Evolutionary conservation across 306 rosid genomes (phyloP).

Genomic region (Morella rubra): DNA sequence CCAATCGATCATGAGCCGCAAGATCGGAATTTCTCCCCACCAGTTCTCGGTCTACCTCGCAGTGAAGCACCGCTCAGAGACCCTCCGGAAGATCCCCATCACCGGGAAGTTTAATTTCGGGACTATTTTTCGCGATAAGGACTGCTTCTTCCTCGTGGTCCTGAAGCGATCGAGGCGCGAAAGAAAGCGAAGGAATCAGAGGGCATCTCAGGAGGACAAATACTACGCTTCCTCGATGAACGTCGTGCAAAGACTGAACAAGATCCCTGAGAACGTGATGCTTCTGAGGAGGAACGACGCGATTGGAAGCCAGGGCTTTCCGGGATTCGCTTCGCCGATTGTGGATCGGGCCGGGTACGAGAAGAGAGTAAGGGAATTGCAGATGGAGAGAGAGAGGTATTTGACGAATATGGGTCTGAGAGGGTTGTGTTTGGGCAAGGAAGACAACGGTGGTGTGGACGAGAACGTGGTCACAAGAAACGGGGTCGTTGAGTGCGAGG

Average conservation of each 20-base stretch:
- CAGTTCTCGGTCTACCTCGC: slow-evolving; percentile 51
- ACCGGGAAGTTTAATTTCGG: slow-evolving; percentile 53
- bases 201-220: not conserved
- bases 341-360: slow-evolving; percentile 40
- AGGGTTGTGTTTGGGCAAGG: not conserved
- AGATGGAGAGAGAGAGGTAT: slow-evolving; percentile 39
- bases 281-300: slow-evolving; percentile 42
- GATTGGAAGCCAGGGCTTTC: not conserved
- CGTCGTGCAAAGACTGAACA: slow-evolving; percentile 1
- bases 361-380: slow-evolving; percentile 34
- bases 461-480: not conserved
- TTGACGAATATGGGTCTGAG: slow-evolving; percentile 34
- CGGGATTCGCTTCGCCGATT: slow-evolving; percentile 24
- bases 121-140: slow-evolving; percentile 30
- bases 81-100: slow-evolving; percentile 46
- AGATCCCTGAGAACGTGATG: slow-evolving; percentile 43
- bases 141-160: slow-evolving; percentile 55
- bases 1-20: slow-evolving; percentile 36
- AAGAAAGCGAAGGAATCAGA: slow-evolving; percentile 30
- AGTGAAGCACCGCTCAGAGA: slow-evolving; percentile 4
- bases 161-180: slow-evolving; percentile 50
- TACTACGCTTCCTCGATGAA: not conserved
- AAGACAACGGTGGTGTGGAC: not conserved
- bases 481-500: slow-evolving; percentile 34
- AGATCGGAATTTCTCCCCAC: slow-evolving; percentile 57